Evolutionary conservation across 2,329 filamentous ascomycete species (phyloP).

Genomic region (Aureobasidium sp.): DNA sequence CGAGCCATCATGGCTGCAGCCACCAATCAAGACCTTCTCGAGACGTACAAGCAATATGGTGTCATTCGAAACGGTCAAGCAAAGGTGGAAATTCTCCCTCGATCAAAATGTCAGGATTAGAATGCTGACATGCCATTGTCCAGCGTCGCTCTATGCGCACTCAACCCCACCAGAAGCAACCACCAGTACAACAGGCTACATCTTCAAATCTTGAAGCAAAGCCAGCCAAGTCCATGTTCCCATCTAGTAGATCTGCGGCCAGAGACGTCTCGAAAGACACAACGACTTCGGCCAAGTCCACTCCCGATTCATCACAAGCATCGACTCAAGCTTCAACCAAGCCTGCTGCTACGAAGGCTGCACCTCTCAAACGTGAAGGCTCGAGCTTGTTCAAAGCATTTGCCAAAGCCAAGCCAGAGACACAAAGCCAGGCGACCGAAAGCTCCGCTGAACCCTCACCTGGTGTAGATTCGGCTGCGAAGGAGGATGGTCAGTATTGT

Average conservation of each 20-base stretch:
- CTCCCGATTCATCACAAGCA: conserved; percentile 24
- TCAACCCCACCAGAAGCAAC: conserved; percentile 37
- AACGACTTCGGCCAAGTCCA: conserved; percentile 31
- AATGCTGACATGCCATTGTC: background rate
- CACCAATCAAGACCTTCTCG: conserved; percentile 51
- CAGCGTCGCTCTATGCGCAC: conserved; percentile 39
- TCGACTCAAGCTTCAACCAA: conserved; percentile 27
- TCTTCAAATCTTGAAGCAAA: conserved; percentile 19
- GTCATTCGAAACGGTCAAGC: conserved; percentile 67
- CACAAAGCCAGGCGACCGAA: conserved; percentile 35
- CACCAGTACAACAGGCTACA: conserved; percentile 22
- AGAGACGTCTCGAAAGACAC: conserved; percentile 31
- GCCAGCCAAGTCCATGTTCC: conserved; percentile 19
- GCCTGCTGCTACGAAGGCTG: conserved; percentile 33
- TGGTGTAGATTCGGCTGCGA: conserved; percentile 25
- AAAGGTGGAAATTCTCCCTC: conserved; percentile 34
- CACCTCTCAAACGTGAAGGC: conserved; percentile 50
- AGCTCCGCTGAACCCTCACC: conserved; percentile 34
- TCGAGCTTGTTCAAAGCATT: conserved; percentile 73
- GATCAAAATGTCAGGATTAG: background rate
- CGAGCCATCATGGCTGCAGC: conserved; percentile 54
- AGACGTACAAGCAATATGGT: conserved; percentile 58
- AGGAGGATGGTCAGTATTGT: conserved; percentile 7
- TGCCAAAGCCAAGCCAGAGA: conserved; percentile 55
- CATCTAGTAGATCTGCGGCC: conserved; percentile 19